A percentile compares a stretch with the other conserved stretches of the same genome.
phyloP scores from a whole-genome alignment of 345 rosid genomes.

The Populus alba region DNA sequence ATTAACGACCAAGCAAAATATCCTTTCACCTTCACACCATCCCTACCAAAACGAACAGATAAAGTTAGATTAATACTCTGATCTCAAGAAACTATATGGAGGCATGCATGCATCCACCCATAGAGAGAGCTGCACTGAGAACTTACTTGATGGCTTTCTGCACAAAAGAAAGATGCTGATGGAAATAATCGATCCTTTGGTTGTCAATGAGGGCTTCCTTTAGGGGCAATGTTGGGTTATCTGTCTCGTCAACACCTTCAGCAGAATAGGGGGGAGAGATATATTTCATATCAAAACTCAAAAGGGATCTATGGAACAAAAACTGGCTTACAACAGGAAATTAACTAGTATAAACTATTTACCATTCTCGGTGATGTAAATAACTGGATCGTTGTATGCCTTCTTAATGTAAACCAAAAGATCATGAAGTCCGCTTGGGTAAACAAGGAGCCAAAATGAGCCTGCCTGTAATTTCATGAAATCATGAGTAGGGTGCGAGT shows the following conservation, averaged over 20 bases:
- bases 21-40: not conserved
- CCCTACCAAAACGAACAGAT: not conserved
- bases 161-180: not conserved
- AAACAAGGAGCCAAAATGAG: not conserved
- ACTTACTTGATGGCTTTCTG: not conserved
- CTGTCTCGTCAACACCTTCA: too few relatives aligned
- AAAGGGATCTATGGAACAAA: too few relatives aligned
- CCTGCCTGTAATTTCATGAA: not conserved
- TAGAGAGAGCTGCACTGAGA: too few relatives aligned
- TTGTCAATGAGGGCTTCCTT: not conserved
- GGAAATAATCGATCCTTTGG: not conserved
- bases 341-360: not conserved
- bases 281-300: too few relatives aligned
- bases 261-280: too few relatives aligned
- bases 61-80: not conserved
- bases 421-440: not conserved
- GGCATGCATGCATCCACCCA: too few relatives aligned
- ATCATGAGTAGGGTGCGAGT: not conserved
- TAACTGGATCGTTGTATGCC: not conserved
- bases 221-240: too few relatives aligned
- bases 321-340: too few relatives aligned
- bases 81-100: too few relatives aligned
- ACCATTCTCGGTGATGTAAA: slow-evolving; percentile 17
- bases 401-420: not conserved
- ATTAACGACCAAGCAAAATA: slow-evolving; percentile 14